These are phyloP conservation scores for Pseudopyricularia cyperi DNA, from an alignment of 2,329 filamentous ascomycete genomes.

Conservation along the genomic window DNA sequence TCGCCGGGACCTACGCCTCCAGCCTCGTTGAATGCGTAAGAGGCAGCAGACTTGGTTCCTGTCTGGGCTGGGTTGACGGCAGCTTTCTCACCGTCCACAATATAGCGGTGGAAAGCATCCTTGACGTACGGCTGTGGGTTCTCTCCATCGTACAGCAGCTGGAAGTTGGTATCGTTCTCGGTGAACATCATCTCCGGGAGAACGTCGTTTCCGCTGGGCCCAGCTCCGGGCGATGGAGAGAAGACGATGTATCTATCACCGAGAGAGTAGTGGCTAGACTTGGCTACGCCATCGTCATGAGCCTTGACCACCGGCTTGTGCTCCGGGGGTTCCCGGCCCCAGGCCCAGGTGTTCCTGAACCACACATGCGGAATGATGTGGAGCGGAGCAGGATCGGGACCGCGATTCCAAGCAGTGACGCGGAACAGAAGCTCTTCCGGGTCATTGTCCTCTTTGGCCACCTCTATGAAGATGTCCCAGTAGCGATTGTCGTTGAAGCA, in stretches of 20 bases:
- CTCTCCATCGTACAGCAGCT: slow-evolving; percentile 60
- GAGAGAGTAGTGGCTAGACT: slow-evolving; percentile 67
- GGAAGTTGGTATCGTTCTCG: slow-evolving; percentile 86
- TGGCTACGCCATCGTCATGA: slow-evolving; percentile 51
- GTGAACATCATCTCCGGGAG: slow-evolving; percentile 81
- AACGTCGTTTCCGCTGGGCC: slow-evolving; percentile 67
- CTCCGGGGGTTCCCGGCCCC: slow-evolving; percentile 65
- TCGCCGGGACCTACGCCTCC: slow-evolving; percentile 81
- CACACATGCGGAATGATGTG: slow-evolving; percentile 92
- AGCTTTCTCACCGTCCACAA: slow-evolving; percentile 68
- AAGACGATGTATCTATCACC: slow-evolving; percentile 75
- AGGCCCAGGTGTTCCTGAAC: slow-evolving; percentile 97
- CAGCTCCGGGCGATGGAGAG: slow-evolving; percentile 80
- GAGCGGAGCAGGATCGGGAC: slow-evolving; percentile 76
- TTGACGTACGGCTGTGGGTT: slow-evolving; percentile 83
- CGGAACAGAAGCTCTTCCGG: slow-evolving; percentile 87
- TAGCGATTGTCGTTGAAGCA: slow-evolving; percentile 81
- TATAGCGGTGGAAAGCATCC: slow-evolving; percentile 83
- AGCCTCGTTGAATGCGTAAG: slow-evolving; percentile 84
- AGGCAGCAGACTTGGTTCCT: slow-evolving; percentile 83
- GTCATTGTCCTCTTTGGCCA: slow-evolving; percentile 84
- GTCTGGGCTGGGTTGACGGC: slow-evolving; percentile 68
- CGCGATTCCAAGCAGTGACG: slow-evolving; percentile 91
- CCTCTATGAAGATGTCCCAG: slow-evolving; percentile 96
- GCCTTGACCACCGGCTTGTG: slow-evolving; percentile 70